Evolutionary conservation across 371 early-diverging fungal genomes (phyloP).

Genomic region (Lichtheimia ornata): DNA sequence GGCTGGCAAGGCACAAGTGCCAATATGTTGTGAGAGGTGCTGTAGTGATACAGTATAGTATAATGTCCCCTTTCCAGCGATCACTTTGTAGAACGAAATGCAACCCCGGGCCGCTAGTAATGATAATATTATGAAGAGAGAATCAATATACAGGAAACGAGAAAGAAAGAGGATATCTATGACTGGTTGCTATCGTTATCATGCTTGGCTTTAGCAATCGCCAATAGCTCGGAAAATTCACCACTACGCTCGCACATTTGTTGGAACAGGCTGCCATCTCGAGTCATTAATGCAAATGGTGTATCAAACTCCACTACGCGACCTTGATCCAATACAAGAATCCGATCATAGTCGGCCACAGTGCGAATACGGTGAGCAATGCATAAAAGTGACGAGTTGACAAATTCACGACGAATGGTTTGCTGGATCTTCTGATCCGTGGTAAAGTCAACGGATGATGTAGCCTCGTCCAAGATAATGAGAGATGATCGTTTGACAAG

Average conservation of each 20-base stretch:
- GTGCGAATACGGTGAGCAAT: conserved; percentile 86
- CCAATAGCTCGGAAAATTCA: conserved; percentile 50
- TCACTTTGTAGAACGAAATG: too few species aligned
- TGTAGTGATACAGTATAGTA: too few species aligned
- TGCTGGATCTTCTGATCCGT: conserved; percentile 78
- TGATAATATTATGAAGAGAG: too few species aligned
- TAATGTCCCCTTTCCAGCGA: too few species aligned
- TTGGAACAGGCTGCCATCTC: conserved; percentile 56
- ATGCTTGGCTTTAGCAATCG: conserved; percentile 23
- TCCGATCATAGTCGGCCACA: conserved; percentile 88
- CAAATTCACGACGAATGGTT: conserved; percentile 77
- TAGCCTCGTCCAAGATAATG: conserved; percentile 89
- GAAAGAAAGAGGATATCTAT: too few species aligned
- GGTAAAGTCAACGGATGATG: conserved; percentile 76
- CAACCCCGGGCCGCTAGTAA: too few species aligned
- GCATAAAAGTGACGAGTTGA: conserved; percentile 63
- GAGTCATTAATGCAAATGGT: conserved; percentile 57
- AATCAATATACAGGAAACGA: too few species aligned
- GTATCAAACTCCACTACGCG: conserved; percentile 76
- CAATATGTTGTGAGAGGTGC: too few species aligned
- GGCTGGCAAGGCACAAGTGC: too few species aligned
- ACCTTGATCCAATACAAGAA: conserved; percentile 85
- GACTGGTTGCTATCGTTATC: too few species aligned
- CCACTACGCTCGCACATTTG: conserved; percentile 72
- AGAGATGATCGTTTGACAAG: conserved; percentile 71